Percentiles rank a stretch among this genome's conserved stretches.
These are phyloP conservation scores for Ogataea ganodermae DNA, from an alignment of 805 yeast species.

Conservation along the genomic window DNA sequence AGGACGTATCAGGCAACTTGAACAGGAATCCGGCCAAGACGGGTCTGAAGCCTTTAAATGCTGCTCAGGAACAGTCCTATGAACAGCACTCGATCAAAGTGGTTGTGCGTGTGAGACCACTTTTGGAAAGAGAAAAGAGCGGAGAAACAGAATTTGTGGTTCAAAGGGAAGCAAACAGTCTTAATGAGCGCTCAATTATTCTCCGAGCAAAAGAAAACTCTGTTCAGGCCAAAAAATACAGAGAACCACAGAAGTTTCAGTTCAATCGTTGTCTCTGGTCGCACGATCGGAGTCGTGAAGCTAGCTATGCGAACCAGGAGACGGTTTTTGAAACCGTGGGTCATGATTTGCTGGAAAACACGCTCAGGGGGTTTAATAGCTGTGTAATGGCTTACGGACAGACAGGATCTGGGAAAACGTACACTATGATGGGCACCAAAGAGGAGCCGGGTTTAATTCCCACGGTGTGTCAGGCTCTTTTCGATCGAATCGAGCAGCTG, in stretches of 20 bases:
- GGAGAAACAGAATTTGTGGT: conserved; percentile 27
- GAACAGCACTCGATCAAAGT: conserved; percentile 22
- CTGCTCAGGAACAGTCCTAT: background rate
- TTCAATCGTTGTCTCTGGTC: conserved; percentile 60
- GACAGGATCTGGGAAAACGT: conserved; percentile 81
- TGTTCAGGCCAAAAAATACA: conserved; percentile 18
- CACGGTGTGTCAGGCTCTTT: conserved; percentile 53
- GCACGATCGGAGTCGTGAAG: conserved; percentile 31
- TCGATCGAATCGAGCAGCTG: conserved; percentile 40
- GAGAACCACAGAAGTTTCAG: conserved; percentile 39
- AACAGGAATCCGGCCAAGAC: background rate
- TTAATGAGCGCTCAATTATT: conserved; percentile 7
- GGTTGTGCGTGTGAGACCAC: conserved; percentile 55
- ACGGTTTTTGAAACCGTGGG: conserved; percentile 58
- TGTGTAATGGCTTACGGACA: conserved; percentile 64
- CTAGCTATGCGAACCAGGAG: conserved; percentile 47
- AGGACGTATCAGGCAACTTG: conserved; percentile 4
- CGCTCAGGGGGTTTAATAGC: conserved; percentile 57
- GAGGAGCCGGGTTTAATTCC: conserved; percentile 68
- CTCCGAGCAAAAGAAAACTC: conserved; percentile 13
- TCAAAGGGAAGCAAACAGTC: conserved; percentile 31
- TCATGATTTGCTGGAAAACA: conserved; percentile 57
- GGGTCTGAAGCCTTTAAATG: background rate
- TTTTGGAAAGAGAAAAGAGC: conserved; percentile 31
- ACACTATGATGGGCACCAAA: conserved; percentile 68